Evolutionary conservation across 2,329 filamentous ascomycete genomes (phyloP).

Genomic region (Monosporascus sp.): DNA sequence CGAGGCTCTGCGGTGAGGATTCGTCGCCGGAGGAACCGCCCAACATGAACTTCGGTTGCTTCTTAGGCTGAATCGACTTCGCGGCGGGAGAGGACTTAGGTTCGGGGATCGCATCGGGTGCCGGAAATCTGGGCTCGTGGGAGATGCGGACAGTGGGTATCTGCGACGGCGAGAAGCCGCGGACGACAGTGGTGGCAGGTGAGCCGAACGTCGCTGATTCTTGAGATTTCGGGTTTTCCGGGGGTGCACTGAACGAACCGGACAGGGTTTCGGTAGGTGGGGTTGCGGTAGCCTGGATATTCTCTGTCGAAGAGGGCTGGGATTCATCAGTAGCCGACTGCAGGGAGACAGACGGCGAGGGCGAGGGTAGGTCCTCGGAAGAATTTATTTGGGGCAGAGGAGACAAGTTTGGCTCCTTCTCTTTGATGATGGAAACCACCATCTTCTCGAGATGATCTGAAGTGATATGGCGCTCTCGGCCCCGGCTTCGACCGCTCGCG

Average conservation of each 20-base stretch:
- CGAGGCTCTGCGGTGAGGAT: slow-evolving; percentile 59
- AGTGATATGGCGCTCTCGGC: slow-evolving; percentile 83
- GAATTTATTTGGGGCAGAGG: slow-evolving; percentile 42
- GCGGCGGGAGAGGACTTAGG: slow-evolving; percentile 49
- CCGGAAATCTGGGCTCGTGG: slow-evolving; percentile 44
- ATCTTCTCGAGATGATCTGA: slow-evolving; percentile 90
- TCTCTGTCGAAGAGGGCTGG: slow-evolving; percentile 39
- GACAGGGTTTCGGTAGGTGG: slow-evolving; percentile 22
- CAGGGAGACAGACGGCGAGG: slow-evolving; percentile 9
- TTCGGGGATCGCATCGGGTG: slow-evolving; percentile 58
- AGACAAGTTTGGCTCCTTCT: slow-evolving; percentile 62
- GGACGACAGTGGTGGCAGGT: slow-evolving; percentile 60
- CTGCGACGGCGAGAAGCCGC: slow-evolving; percentile 77
- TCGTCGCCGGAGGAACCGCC: slow-evolving; percentile 76
- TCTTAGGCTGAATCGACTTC: slow-evolving; percentile 66
- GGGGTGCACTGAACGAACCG: slow-evolving; percentile 13
- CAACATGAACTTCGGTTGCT: slow-evolving; percentile 61
- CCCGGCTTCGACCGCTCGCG: slow-evolving; percentile 64
- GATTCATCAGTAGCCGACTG: slow-evolving; percentile 44
- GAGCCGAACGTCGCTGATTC: slow-evolving; percentile 47
- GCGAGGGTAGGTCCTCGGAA: slow-evolving; percentile 6
- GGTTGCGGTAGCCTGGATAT: slow-evolving; percentile 47
- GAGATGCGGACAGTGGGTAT: slow-evolving; percentile 37
- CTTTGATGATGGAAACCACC: slow-evolving; percentile 86
- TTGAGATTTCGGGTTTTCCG: slow-evolving; percentile 9